phyloP scores from a whole-genome alignment of 257 asterid genomes.

The Solanum habrochaites region DNA sequence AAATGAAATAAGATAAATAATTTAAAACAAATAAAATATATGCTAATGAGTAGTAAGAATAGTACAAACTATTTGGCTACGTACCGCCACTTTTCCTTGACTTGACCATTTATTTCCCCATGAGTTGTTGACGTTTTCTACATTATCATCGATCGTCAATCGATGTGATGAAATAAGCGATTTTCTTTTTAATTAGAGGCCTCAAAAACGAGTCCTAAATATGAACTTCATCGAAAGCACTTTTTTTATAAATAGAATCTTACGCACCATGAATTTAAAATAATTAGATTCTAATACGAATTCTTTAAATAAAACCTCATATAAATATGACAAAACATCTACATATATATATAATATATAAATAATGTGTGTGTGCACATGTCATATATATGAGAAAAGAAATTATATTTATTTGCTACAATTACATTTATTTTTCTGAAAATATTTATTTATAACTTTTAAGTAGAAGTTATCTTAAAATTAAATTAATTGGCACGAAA shows the following conservation, averaged over 20 bases:
- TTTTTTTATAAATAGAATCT: no score
- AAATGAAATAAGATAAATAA: not conserved
- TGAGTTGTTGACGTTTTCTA: not conserved
- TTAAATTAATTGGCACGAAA: not conserved
- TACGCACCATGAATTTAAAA: no score
- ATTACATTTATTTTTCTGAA: not conserved
- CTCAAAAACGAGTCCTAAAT: not conserved
- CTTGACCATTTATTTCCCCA: not conserved
- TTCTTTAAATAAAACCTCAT: no score
- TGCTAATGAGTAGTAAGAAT: not conserved
- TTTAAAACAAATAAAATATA: not conserved
- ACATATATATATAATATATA: no score
- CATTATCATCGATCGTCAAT: not conserved
- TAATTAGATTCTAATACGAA: no score
- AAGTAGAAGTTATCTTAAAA: not conserved
- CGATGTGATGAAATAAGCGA: accelerated
- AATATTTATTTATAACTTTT: not conserved
- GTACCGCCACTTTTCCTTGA: not conserved
- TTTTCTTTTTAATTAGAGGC: no score
- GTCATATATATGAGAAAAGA: no score
- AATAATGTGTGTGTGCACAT: no score
- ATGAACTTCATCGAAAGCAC: accelerated
- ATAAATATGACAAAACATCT: no score
- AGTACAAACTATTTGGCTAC: not conserved
- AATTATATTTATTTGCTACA: no score